Conservation (phyloP, 2,329 filamentous ascomycete species). For the Trichophyton schoenleinii region DNA sequence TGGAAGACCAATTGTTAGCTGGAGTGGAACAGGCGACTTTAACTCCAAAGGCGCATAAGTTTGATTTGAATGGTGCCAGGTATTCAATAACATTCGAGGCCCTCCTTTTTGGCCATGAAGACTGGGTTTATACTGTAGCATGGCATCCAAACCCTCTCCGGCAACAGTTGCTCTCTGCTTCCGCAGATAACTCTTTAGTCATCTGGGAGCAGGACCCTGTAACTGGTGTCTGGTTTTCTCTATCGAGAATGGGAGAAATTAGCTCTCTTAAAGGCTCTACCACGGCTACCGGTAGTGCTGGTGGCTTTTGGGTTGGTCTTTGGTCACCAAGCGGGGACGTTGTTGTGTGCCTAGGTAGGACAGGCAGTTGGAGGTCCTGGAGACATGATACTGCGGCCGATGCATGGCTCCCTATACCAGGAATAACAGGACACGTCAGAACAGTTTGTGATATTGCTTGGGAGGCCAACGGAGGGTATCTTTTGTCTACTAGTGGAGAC, state of each 20-base stretch:
- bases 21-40: conserved; percentile 51
- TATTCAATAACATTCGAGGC: conserved; percentile 89
- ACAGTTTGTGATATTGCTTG: conserved; percentile 73
- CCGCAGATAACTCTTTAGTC: conserved; percentile 86
- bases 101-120: conserved; percentile 83
- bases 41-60: conserved; percentile 77
- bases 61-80: conserved; percentile 49
- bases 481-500: conserved; percentile 80
- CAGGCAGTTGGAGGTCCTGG: conserved; percentile 90
- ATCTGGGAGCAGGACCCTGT: conserved; percentile 78
- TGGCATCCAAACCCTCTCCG: conserved; percentile 52
- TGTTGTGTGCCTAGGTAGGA: conserved; percentile 74
- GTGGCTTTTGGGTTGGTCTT: conserved; percentile 90
- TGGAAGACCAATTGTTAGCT: conserved; percentile 27
- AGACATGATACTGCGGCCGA: conserved; percentile 48
- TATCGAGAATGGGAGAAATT: conserved; percentile 77
- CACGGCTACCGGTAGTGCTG: conserved; percentile 87
- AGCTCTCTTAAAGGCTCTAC: conserved; percentile 91
- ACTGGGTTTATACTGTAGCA: conserved; percentile 87
- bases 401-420: conserved; percentile 63
- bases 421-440: conserved; percentile 71
- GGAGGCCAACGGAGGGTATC: conserved; percentile 68
- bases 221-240: conserved; percentile 85
- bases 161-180: conserved; percentile 71
- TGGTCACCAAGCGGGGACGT: conserved; percentile 70